A percentile compares a stretch with the other conserved stretches of the same genome.
Conservation (phyloP, 2,329 filamentous ascomycete species). For the Trichoderma sp. region DNA sequence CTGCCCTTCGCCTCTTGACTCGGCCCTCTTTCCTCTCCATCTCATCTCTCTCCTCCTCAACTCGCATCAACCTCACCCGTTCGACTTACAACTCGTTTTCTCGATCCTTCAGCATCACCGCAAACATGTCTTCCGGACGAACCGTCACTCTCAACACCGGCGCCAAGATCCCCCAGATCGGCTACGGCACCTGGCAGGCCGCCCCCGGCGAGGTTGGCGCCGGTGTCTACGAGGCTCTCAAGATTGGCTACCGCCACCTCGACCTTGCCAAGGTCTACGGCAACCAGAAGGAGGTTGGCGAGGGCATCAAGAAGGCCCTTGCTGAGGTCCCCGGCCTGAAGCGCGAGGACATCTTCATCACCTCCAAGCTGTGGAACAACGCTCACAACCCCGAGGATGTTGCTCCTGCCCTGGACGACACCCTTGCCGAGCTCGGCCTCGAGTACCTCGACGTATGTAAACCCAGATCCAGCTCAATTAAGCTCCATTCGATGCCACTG, state of each 20-base stretch:
- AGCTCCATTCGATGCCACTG: not conserved
- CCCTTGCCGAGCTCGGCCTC: conserved; percentile 55
- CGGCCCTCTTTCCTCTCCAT: conserved; percentile 7
- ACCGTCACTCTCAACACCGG: conserved; percentile 64
- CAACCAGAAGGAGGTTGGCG: conserved; percentile 63
- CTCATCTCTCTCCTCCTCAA: conserved; percentile 1
- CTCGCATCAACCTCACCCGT: not conserved
- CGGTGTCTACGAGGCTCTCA: conserved; percentile 65
- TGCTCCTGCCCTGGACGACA: conserved; percentile 56
- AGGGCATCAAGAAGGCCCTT: conserved; percentile 53
- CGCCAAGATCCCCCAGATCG: conserved; percentile 63
- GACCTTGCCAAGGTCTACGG: conserved; percentile 57
- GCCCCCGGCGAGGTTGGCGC: conserved; percentile 63
- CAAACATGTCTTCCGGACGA: conserved; percentile 56
- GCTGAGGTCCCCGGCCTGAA: conserved; percentile 52
- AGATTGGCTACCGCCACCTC: conserved; percentile 65
- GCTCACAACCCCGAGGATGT: conserved; percentile 60
- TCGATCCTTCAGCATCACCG: conserved; percentile 7
- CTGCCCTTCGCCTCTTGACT: not conserved
- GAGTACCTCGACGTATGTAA: conserved; percentile 57
- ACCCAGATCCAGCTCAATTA: not conserved
- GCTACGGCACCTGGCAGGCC: conserved; percentile 68
- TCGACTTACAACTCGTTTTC: not conserved
- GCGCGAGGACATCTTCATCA: conserved; percentile 50
- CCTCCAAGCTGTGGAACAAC: conserved; percentile 64